Evolutionary conservation across 192 early-diverging fungal species (phyloP).

Genomic region (Funneliformis mosseae): DNA sequence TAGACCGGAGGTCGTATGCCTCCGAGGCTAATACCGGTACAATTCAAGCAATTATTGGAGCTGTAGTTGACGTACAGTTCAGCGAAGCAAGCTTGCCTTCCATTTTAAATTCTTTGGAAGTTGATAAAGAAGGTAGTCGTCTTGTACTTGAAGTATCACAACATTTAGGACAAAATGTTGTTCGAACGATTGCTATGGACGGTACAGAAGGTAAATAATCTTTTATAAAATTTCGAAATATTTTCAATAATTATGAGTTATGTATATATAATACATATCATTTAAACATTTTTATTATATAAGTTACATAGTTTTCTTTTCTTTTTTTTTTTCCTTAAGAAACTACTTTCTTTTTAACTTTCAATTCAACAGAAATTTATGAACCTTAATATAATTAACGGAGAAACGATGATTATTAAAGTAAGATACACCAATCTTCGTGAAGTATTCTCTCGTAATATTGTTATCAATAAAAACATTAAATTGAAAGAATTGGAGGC

Average conservation of each 20-base stretch:
- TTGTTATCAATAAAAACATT: neutral
- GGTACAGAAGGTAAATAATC: conserved; percentile 77
- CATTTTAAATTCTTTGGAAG: conserved; percentile 97
- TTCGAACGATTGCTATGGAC: conserved; percentile 99
- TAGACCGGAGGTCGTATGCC: conserved; percentile 47
- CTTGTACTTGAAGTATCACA: conserved; percentile 95
- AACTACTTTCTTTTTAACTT: too few relatives aligned
- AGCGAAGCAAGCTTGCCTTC: conserved; percentile 85
- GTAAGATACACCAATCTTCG: neutral
- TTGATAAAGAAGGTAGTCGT: conserved; percentile 74
- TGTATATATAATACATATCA: too few relatives aligned
- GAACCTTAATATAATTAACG: too few relatives aligned
- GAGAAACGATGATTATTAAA: conserved; percentile 15
- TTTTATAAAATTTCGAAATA: neutral
- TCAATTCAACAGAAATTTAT: too few relatives aligned
- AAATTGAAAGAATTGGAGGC: conserved; percentile 12
- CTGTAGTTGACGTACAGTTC: conserved; percentile 98
- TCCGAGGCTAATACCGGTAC: conserved; percentile 69
- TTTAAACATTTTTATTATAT: too few relatives aligned
- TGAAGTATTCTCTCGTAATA: neutral
- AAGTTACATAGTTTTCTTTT: too few relatives aligned
- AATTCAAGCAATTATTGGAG: conserved; percentile 95
- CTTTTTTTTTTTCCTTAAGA: too few relatives aligned
- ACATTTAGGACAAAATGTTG: conserved; percentile 98
- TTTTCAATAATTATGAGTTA: neutral